phyloP scores from a whole-genome alignment of 495 filamentous ascomycete species.

The Lasiosphaeria hispida region DNA sequence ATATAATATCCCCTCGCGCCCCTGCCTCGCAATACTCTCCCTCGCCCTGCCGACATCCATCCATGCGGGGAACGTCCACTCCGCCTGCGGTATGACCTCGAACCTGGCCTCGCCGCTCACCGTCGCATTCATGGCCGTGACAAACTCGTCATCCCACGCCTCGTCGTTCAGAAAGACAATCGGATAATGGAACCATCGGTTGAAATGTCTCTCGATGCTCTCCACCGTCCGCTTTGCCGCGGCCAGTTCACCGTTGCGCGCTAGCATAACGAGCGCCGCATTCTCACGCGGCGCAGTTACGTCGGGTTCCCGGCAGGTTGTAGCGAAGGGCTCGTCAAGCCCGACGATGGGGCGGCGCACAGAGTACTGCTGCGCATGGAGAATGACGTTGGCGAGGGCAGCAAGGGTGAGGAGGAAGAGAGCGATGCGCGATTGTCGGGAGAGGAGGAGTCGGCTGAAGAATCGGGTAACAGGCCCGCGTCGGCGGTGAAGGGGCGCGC shows the following conservation, averaged over 20 bases:
- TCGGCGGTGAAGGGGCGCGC: neutral
- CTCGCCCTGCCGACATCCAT: conserved; percentile 76
- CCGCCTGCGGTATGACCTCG: conserved; percentile 67
- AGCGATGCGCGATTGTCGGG: conserved; percentile 1
- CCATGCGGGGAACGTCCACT: conserved; percentile 95
- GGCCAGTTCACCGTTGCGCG: conserved; percentile 85
- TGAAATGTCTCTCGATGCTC: conserved; percentile 95
- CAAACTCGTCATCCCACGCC: conserved; percentile 82
- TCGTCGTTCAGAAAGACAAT: conserved; percentile 96
- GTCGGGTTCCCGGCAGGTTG: conserved; percentile 41
- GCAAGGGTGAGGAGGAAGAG: conserved; percentile 20
- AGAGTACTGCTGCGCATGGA: conserved; percentile 28
- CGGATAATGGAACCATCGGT: conserved; percentile 95
- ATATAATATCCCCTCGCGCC: conserved; percentile 87
- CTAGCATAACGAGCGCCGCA: conserved; percentile 90
- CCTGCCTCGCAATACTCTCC: conserved; percentile 82
- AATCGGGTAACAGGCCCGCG: neutral
- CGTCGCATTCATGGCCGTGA: conserved; percentile 74
- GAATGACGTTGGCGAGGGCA: conserved; percentile 30
- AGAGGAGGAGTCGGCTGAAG: neutral
- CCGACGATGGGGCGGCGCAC: conserved; percentile 35
- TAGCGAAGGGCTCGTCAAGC: conserved; percentile 44
- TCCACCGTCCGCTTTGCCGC: conserved; percentile 88
- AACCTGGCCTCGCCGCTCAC: conserved; percentile 79
- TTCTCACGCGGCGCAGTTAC: conserved; percentile 70